Evolutionary conservation across 225 moss, liverwort and hornwort genomes (phyloP), one percentile per base, ranked within the genome.

Genomic region (Thuidium tamariscinum): DNA sequence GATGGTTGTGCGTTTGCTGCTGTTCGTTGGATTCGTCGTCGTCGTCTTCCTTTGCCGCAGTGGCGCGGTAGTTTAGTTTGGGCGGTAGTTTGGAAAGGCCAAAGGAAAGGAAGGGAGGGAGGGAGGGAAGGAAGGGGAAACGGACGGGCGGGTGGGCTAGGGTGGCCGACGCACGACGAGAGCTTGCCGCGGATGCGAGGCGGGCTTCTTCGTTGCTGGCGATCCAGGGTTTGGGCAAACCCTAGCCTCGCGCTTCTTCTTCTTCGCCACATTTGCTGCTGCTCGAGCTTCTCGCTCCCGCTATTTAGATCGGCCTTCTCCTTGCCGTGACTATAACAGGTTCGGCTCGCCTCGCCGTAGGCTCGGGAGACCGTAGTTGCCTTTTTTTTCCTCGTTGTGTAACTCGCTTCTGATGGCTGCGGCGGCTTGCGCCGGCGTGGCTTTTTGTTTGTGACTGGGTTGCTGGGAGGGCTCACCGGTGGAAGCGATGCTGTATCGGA

Each of bases 161-260:
- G 80, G 52, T 79, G 80, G 66, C n/a, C 72, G 79, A 68, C 79
- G 70, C 13, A 67, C 67, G 85, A 74, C 84, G 84, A 84, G 74
- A 63, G 84, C 63, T 74, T 84, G 84, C 75, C 85, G 85, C 67
- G 32, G 79, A 68, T 68, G 85, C 65, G 56, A 67, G 85, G 68
- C 78, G 78, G 56, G 68, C 68, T 67, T 79, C 85, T 65, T 42
- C 85, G 77, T 74, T n/a, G 81, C 60, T 79, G 60, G 73, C 76
- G 88, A 81, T 86, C 86, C 89, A 91, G 87, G 91, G 89, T 91
- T 89, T 91, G 83, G 87, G 81, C 84, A 87, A 89, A 84, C 91
- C 91, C 91, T 89, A 91, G 86, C 66, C 77, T 88, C 62, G 51
- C 65, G 68, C n/a, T 46, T 29, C 79, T 62, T 61, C 86, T 57